Evolutionary conservation across 257 asterid genomes (phyloP), one percentile per base, ranked within the genome.

Genomic region (Solanum rostratum): DNA sequence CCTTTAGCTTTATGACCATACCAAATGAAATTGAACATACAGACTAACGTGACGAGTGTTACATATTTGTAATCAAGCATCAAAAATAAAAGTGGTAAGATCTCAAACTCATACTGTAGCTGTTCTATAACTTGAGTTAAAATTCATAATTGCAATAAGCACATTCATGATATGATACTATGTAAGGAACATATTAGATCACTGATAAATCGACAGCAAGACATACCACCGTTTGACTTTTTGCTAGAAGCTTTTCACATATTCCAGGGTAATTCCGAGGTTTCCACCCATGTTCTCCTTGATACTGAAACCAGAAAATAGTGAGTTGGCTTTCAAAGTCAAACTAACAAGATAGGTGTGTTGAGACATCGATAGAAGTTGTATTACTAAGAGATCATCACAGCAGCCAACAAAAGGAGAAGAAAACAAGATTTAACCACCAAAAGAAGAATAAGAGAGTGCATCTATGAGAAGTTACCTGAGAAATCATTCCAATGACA

Each of bases 171-270:
- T 49, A 74, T 46, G 24, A 24, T 27, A 74, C 10, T 46, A 8
- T 24, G 22, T 74, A 74, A 22, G 33, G 53, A 74, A 14, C 39
- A 43, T 74, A 74, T 74, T 46, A 41, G 82, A 33, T 3, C 45
- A 66, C 11, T 18, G 46, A 43, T n/a, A n/a, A n/a, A 80, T 70
- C 85, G 84, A 69, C 45, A 84, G 80, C 30, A 65, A 57, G 81
- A 82, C 97, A 83, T 91, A 95, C 99, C 97, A 95, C 97, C 7
- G 97, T 94, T 88, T 95, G 99, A 91, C 99, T 95, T 92, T 95
- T 96, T 3, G 94, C 91, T 69, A 95, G 92, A 87, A 96, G 87
- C 92, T 96, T 96, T 87, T 95, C 98, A 54, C 97, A 93, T 82
- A 95, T 87, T 74, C 98, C 98, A 20, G 98, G 82, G 87, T 96